Percentiles rank a stretch among this genome's conserved stretches.
Conservation (phyloP, 225 moss, liverwort and hornwort species). For the Physcomitrium patens region DNA sequence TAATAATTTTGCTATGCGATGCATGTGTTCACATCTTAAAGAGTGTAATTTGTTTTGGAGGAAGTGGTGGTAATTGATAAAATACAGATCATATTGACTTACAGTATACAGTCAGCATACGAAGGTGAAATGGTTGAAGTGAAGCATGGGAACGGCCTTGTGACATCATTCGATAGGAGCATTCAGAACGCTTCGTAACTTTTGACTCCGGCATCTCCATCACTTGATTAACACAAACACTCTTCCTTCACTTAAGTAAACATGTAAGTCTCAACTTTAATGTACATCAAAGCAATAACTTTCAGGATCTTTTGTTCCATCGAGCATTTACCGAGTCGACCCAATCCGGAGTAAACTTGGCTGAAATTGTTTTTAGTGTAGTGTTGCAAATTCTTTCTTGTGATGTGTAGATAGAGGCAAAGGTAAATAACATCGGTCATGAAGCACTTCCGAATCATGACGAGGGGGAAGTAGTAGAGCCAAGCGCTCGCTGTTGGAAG, state of each 20-base stretch:
- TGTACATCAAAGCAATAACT: not conserved
- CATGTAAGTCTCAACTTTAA: not conserved
- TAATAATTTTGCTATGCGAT: not conserved
- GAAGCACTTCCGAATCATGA: slow-evolving; percentile 10
- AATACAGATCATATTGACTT: slow-evolving; percentile 4
- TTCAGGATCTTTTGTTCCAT: not conserved
- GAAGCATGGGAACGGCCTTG: slow-evolving; percentile 17
- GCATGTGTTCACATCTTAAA: not conserved
- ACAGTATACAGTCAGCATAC: slow-evolving; percentile 30
- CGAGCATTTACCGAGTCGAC: not conserved
- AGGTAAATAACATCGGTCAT: slow-evolving; percentile 25
- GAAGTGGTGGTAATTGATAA: slow-evolving; percentile 18
- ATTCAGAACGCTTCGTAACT: slow-evolving; percentile 21
- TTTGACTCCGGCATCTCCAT: slow-evolving; percentile 35
- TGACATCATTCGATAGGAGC: slow-evolving; percentile 4
- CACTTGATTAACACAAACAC: slow-evolving; percentile 25
- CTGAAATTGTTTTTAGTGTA: not conserved
- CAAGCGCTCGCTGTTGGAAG: slow-evolving; percentile 27
- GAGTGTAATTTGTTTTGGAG: not conserved
- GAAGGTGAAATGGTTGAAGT: slow-evolving; percentile 30
- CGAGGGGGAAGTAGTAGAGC: not conserved
- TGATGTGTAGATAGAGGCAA: slow-evolving; percentile 17
- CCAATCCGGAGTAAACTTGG: not conserved
- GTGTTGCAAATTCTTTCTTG: not conserved
- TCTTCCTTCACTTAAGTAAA: slow-evolving; percentile 18